Conservation (phyloP, 805 yeast genomes). For the Teunomyces stri region DNA sequence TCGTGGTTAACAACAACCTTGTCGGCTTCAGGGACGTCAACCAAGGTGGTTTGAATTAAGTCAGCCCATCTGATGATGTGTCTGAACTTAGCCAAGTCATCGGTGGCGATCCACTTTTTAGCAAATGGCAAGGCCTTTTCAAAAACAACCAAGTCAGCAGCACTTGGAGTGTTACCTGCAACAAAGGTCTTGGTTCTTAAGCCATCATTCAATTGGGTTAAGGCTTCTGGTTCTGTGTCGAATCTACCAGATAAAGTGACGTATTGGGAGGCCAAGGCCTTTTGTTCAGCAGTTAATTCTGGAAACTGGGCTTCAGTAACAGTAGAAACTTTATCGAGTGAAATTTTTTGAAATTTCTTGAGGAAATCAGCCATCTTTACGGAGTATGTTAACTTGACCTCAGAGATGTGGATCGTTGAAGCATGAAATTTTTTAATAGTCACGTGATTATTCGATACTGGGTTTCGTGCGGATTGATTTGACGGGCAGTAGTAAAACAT, state of each 20-base stretch:
- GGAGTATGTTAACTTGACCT: neutral
- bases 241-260: slow-evolving; percentile 65
- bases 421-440: slow-evolving; percentile 4
- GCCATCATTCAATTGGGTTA: slow-evolving; percentile 57
- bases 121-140: slow-evolving; percentile 63
- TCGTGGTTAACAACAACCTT: slow-evolving; percentile 57
- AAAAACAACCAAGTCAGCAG: slow-evolving; percentile 71
- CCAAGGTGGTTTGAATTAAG: slow-evolving; percentile 68
- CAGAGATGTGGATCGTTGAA: neutral
- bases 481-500: neutral
- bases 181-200: slow-evolving; percentile 71
- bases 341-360: slow-evolving; percentile 26
- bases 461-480: neutral
- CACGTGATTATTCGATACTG: slow-evolving; percentile 2
- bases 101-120: slow-evolving; percentile 50
- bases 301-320: slow-evolving; percentile 23
- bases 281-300: slow-evolving; percentile 44
- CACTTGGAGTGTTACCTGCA: slow-evolving; percentile 62
- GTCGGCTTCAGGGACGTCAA: slow-evolving; percentile 52
- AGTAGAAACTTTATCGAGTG: slow-evolving; percentile 25
- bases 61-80: slow-evolving; percentile 94
- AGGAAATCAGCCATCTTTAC: slow-evolving; percentile 29
- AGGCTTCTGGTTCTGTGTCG: slow-evolving; percentile 40
- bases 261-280: slow-evolving; percentile 79
- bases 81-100: slow-evolving; percentile 62